Evolutionary conservation across 305 asterid genomes (phyloP), one percentile per base, ranked within the genome.

Genomic region (Rubia balearica): DNA sequence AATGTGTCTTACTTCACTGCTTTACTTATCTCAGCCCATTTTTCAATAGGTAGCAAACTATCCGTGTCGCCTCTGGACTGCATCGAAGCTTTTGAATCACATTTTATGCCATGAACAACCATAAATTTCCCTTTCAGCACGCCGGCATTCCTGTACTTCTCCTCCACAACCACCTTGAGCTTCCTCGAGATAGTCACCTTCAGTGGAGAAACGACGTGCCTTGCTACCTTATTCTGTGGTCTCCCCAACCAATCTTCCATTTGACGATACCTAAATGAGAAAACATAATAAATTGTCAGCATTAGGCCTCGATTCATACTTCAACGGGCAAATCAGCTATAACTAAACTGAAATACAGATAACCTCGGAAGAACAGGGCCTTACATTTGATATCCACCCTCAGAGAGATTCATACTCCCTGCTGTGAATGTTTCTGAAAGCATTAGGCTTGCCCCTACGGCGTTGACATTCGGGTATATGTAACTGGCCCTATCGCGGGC

Each of bases 71-170:
- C 97, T 76, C 78, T 86, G 16, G 95, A 89, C 78, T 89, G 98
- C 98, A 91, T 91, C 6, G 86, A 86, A 46, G 98, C 98, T 81
- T 91, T 85, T 33, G 97, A 91, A 69, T 91, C 95, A n/a, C 95
- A 88, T 74, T 89, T 76, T 27, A 91, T 86, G 41, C 97, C 97
- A 81, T 91, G 98, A 75, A 89, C 83, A 13, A 91, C 96, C 53
- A 91, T 73, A 55, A 84, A 91, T 65, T 78, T 89, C 19, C 98
- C 94, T 78, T 85, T 88, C 75, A 68, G 82, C 7, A 65, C 96
- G 56, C 98, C 94, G 7, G 85, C 92, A 9, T 74, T 82, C 78
- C 14, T 82, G 64, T 89, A 91, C 73, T 91, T 91, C 30, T 78
- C 85, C 89, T 88, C 94, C 0, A 91, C 98, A 36, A 82, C 85